Base-by-base conservation (phyloP, 345 rosid genomes). In the Eucalyptus pauciflora region DNA sequence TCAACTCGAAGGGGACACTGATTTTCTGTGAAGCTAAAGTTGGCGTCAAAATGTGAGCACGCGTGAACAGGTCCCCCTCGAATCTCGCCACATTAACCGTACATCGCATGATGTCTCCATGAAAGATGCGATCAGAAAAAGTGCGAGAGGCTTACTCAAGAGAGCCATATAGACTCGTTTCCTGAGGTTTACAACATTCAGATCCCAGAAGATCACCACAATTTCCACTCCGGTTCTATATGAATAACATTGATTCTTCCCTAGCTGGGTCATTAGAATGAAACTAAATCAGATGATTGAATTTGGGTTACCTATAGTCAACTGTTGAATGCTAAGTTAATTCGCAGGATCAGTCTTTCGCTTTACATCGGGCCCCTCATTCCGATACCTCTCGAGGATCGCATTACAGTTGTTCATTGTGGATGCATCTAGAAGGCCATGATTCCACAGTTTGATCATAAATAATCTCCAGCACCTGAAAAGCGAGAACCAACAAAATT, bases 401-500 rank as follows among this genome's bases (percentile, higher is more conserved):
- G 80, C 29, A 87, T 91, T 98, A 90, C 99, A 98, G 95, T 92
- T 98, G 96, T 97, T 97, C 98, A 98, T 97, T 22, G 95, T 93
- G 89, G 91, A 17, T 31, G 97, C 95, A 29, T 97, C 99, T 87
- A 97, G 99, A 89, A 97, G 97, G 54, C 99, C 99, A 8, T 96
- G 99, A 92, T 97, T 97, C 99, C 99, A 97, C 29, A 97, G 95
- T 92, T 97, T 97, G 89, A 97, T 94, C 98, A 98, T 95, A 88
- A 97, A 96, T 91, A 98, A 86, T 91, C 96, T 95, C 99, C 99
- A 98, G 92, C 99, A 97, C 99, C 99, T 96, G 92, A 71, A 79
- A 79, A 45, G 69, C 13, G 18, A 76, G 85, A 41, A 76, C 85
- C 8, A 2, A 9, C 85, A 76, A 43, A 76, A 41, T 76, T 76